Base-by-base conservation (phyloP, 2,329 filamentous ascomycete species). In the Pyrenochaeta sp. region DNA sequence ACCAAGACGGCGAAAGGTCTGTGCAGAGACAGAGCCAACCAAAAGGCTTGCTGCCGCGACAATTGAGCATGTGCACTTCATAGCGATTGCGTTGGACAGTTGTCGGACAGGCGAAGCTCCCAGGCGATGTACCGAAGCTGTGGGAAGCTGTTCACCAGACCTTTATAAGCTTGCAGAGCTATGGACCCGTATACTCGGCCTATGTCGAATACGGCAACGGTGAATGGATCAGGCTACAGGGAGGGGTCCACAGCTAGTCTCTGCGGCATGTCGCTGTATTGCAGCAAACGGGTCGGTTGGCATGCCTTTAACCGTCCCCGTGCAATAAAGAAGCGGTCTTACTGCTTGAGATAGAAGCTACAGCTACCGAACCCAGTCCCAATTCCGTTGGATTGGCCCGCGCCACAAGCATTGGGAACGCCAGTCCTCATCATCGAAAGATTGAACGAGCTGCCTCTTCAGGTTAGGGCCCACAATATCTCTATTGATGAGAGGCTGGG, bases 1-100 rank as follows among this genome's bases (percentile, higher is more conserved):
- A 58, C 82, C 83, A 23, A 85, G 74, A 49, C 83, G 77, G 65
- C 82, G 82, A 68, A 81, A 85, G n/a, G 81, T 82, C 71, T 85
- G 82, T 31, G 82, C 82, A 54, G 65, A 69, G 37, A 58, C 66
- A 56, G 60, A 57, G 45, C 65, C 56, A 32, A 59, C 49, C 21
- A 75, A 58, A 52, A 73, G 62, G 61, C 63, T 68, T 53, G 61
- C 67, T 45, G 66, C 63, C 44, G 64, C 60, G 58, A 57, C 55
- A 60, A 65, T 64, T 55, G 67, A 64, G 50, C 58, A 68, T 37
- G 56, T 56, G 43, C 62, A 63, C 63, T 68, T 72, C 72, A 75
- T 75, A 29, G 31, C 54, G 67, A 64, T 60, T 54, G 54, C 49
- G 51, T 57, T 47, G 47, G 51, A 66, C 54, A 55, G 52, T 50